A percentile compares a stretch with the other conserved stretches of the same genome.
Conservation (phyloP, 768 basidiomycete species). For the Lactarius hengduanensis region DNA sequence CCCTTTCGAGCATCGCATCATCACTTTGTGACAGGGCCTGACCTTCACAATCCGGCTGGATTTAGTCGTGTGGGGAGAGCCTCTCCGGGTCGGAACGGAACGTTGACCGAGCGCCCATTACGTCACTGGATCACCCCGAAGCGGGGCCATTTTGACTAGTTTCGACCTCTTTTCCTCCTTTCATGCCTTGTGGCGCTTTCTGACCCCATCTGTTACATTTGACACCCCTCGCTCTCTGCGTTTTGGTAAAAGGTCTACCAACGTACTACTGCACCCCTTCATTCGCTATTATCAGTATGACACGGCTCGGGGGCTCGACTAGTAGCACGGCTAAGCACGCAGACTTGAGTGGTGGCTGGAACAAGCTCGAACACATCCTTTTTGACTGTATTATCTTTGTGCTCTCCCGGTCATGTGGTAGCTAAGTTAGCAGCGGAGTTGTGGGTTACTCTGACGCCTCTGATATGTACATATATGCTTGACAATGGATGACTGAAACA, state of each 20-base stretch:
- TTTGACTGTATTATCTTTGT: too few relatives aligned
- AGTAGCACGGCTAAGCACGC: too few relatives aligned
- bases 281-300: too few relatives aligned
- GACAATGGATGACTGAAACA: background rate
- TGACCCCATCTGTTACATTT: background rate
- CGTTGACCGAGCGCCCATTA: background rate
- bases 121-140: background rate
- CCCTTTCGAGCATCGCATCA: too few relatives aligned
- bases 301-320: too few relatives aligned
- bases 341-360: too few relatives aligned
- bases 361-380: too few relatives aligned
- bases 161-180: background rate
- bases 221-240: background rate
- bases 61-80: too few relatives aligned
- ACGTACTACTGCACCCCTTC: background rate
- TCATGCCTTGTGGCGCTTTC: background rate
- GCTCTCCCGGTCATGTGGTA: too few relatives aligned
- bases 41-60: too few relatives aligned
- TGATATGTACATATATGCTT: background rate
- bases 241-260: background rate
- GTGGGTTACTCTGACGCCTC: background rate
- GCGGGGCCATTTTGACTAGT: background rate
- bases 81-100: too few relatives aligned
- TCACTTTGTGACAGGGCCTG: too few relatives aligned
- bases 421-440: background rate